Evolutionary conservation across 2,329 filamentous ascomycete species (phyloP), one percentile per base, ranked within the genome.

Genomic region (Colletotrichum kahawae): DNA sequence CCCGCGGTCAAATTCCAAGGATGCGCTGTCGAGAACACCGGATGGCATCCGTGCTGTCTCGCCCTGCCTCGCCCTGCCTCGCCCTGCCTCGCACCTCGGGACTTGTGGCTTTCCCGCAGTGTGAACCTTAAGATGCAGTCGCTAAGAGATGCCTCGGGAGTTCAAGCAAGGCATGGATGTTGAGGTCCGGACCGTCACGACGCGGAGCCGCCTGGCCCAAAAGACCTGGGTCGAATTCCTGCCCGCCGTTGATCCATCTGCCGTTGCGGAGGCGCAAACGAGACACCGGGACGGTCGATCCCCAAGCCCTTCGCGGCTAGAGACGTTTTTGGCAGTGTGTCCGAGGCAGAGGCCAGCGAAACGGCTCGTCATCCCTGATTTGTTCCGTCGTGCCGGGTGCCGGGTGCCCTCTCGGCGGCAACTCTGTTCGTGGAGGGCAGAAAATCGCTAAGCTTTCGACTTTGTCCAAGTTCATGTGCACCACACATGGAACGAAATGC

Each of bases 41-140:
- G 69, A 75, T 72, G 69, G 63, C 69, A 75, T 72, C 63, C 69
- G 69, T 71, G 71, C 67, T 51, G 33, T n/a, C 16, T 56, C 43
- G 48, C 16, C 43, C 43, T 51, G 2, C 43, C 43, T 51, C 43
- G 36, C 31, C n/a, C n/a, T 51, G 31, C 27, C 16, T 56, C 43
- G 48, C 16, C 43, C 43, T 51, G 2, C 43, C 43, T 51, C 43
- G 36, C 31, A 33, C 29, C 67, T 60, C 18, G 67, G 34, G 24
- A 18, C 7, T 43, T 14, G 18, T 56, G 18, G 21, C 9, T 59
- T 67, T 48, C 62, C 51, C 43, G 59, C 14, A 14, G 33, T 51
- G 24, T 18, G n/a, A 27, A 24, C 21, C 68, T 64, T 43, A 12
- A 31, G 6, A n/a, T 9, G 54, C 33, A 5, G 56, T 29, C 36